Evolutionary conservation across 139 green algal genomes (phyloP), one percentile per base, ranked within the genome.

Genomic region (Closterium sp.): DNA sequence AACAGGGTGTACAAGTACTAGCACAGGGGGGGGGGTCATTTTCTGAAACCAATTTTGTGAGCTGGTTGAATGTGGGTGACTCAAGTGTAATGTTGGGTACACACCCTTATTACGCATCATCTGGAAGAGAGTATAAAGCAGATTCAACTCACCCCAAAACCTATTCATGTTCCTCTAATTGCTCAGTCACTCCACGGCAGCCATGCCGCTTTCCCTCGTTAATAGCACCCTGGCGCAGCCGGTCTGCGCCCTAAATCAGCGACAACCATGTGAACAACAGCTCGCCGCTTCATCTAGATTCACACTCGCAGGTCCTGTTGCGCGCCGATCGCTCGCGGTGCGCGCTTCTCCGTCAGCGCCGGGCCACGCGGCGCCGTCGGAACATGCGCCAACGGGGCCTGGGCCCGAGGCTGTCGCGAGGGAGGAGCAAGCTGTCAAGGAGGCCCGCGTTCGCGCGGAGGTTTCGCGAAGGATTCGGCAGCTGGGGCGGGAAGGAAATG

Each of bases 381-480:
- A 73, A 21, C 50, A 73, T 73, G 50, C 17, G 13, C 50, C 13
- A 73, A 24, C 50, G 50, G 50, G 24, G 50, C 50, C 50, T 22
- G 50, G 9, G 50, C 50, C 50, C 50, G 50, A 73, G 9, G 50
- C 17, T 73, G 50, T 24, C 50, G 4, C 50, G 50, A 22, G 50
- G 50, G 50, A 73, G 17, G 13, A 73, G 10, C 17, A 24, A 22
- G 50, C 50, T 21, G 50, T 11, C 13, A 73, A 73, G 50, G 50
- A 73, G 50, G 50, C 50, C 17, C 50, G 50, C 50, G 50, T 73
- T 87, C 21, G 89, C 11, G 89, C 38, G 22, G 85, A 93, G 32
- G 90, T 91, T 93, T 91, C 90, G 3, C 90, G 90, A 9, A 93
- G 70, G 21, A 93, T 93, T 45, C 86, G 90, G 85, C 28, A 93